Percentiles rank a stretch among this genome's conserved stretches.
Evolutionary conservation across 2,329 filamentous ascomycete species (phyloP).

Genomic region (Xylariaceae sp.): DNA sequence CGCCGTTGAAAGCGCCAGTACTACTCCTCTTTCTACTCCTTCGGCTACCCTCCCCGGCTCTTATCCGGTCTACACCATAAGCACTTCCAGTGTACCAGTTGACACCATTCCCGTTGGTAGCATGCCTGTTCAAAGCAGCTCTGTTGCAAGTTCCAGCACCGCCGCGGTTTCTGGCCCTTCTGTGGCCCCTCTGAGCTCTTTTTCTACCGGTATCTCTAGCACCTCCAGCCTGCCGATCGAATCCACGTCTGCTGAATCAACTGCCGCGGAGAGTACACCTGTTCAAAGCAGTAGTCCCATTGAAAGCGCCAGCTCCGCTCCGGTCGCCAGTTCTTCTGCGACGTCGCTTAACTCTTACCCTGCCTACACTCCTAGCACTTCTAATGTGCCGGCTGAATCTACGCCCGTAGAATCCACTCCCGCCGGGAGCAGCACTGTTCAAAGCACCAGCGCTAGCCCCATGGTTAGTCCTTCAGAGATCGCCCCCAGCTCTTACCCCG

Average conservation of each 20-base stretch:
- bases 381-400: neutral
- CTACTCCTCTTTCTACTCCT: slow-evolving; percentile 8
- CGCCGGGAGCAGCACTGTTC: slow-evolving; percentile 5
- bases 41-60: slow-evolving; percentile 9
- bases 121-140: too few relatives aligned
- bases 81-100: slow-evolving; percentile 15
- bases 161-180: too few relatives aligned
- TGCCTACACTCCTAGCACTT: too few relatives aligned
- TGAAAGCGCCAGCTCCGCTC: too few relatives aligned
- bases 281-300: neutral
- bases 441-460: slow-evolving; percentile 10
- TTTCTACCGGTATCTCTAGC: too few relatives aligned
- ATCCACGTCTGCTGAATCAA: neutral
- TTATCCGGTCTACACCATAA: slow-evolving; percentile 13
- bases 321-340: too few relatives aligned
- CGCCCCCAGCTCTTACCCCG: slow-evolving; percentile 8
- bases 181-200: too few relatives aligned
- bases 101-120: slow-evolving; percentile 11
- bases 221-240: neutral
- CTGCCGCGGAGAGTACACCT: too few relatives aligned
- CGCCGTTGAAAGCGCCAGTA: slow-evolving; percentile 9
- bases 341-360: too few relatives aligned
- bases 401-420: slow-evolving; percentile 1
- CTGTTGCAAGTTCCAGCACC: too few relatives aligned
- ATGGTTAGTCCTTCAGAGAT: slow-evolving; percentile 5